phyloP scores from a whole-genome alignment of 805 yeast species.

The Metschnikowia colocasiae region DNA sequence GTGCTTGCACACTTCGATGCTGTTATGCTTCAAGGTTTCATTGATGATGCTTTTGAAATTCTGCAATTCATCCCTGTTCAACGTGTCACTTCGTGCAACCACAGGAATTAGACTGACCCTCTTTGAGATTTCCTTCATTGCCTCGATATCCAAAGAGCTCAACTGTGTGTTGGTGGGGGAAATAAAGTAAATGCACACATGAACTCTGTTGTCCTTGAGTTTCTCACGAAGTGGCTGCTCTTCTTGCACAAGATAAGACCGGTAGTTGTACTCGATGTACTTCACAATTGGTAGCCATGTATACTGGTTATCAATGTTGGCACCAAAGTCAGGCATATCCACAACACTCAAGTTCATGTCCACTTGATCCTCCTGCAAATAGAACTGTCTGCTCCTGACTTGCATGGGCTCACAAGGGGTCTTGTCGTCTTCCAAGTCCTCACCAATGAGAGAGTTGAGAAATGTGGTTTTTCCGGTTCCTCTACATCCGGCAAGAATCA shows the following conservation, averaged over 20 bases:
- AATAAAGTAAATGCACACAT: constrained; percentile 81
- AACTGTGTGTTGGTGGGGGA: constrained; percentile 56
- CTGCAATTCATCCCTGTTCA: constrained; percentile 53
- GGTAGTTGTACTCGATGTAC: constrained; percentile 76
- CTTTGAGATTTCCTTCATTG: constrained; percentile 65
- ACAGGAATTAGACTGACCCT: constrained; percentile 82
- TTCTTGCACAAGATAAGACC: constrained; percentile 65
- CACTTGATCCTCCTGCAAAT: constrained; percentile 58
- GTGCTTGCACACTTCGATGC: constrained; percentile 43
- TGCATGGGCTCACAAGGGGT: constrained; percentile 12
- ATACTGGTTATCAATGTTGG: constrained; percentile 50
- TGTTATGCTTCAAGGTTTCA: constrained; percentile 47
- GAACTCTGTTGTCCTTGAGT: constrained; percentile 63
- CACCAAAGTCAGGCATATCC: constrained; percentile 78
- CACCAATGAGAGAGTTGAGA: constrained; percentile 23
- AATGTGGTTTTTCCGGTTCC: constrained; percentile 28
- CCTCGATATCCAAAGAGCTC: constrained; percentile 63
- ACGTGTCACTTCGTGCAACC: constrained; percentile 74
- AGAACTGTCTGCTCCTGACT: constrained; percentile 30
- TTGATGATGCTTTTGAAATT: constrained; percentile 53
- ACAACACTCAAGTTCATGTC: constrained; percentile 57
- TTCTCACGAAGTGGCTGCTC: constrained; percentile 38
- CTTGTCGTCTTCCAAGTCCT: constrained; percentile 13
- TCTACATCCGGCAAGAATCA: constrained; percentile 37
- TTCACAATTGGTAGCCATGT: constrained; percentile 48